Conservation (phyloP, 352 stramenopile genomes). For the Globisporangium uncinulatum region DNA sequence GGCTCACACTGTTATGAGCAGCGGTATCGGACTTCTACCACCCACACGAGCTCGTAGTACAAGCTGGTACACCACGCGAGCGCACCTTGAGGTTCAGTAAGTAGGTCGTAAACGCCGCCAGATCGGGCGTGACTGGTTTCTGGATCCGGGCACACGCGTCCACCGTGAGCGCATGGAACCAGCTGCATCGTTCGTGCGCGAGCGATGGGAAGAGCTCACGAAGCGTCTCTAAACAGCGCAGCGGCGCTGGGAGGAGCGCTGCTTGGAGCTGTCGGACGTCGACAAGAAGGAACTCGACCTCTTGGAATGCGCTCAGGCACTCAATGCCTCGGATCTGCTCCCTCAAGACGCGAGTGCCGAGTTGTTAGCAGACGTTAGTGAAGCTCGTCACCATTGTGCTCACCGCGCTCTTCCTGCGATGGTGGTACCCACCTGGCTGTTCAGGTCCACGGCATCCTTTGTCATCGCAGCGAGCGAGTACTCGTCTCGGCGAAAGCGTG, state of each 20-base stretch:
- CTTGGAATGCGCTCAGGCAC: constrained; percentile 9
- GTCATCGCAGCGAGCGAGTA: constrained; percentile 45
- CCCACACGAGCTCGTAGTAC: too few species aligned
- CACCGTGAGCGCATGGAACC: constrained; percentile 39
- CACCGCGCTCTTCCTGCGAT: not conserved
- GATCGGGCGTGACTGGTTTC: constrained; percentile 23
- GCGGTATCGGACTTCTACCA: too few species aligned
- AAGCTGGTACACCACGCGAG: not conserved
- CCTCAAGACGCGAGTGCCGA: not conserved
- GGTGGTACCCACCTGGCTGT: constrained; percentile 26
- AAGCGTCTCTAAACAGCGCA: constrained; percentile 31
- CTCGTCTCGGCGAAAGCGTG: constrained; percentile 30
- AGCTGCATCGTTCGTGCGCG: constrained; percentile 34
- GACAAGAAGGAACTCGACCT: constrained; percentile 44
- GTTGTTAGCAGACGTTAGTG: not conserved
- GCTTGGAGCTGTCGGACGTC: constrained; percentile 30
- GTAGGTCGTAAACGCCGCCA: constrained; percentile 46
- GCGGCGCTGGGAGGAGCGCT: constrained; percentile 34
- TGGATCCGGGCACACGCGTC: constrained; percentile 36
- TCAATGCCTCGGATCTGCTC: constrained; percentile 18
- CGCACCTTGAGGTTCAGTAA: constrained; percentile 43
- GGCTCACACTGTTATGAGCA: not conserved
- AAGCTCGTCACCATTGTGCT: constrained; percentile 2
- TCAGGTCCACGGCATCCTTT: constrained; percentile 28
- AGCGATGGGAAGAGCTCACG: constrained; percentile 33